A percentile compares a stretch with the other conserved stretches of the same genome.
Conservation (phyloP, 2,329 filamentous ascomycete species). For the Tolypocladium endophyticum region DNA sequence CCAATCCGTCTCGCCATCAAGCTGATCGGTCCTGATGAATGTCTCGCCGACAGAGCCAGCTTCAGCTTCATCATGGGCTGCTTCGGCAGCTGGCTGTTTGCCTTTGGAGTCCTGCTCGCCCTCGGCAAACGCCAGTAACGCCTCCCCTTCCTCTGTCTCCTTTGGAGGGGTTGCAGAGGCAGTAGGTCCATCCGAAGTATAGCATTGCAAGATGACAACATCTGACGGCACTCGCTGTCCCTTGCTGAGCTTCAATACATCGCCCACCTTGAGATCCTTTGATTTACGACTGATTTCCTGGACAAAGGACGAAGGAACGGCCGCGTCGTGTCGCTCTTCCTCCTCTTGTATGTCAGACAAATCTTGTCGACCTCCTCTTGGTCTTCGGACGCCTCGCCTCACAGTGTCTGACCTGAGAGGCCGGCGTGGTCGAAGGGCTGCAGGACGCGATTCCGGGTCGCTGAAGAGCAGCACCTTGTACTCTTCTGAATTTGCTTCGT, state of each 20-base stretch:
- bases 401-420: constrained; percentile 32
- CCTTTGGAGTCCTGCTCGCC: constrained; percentile 21
- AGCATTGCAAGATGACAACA: constrained; percentile 83
- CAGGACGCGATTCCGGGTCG: constrained; percentile 33
- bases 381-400: constrained; percentile 19
- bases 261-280: constrained; percentile 82
- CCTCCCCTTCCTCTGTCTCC: constrained; percentile 25
- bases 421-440: constrained; percentile 25
- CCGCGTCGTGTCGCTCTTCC: constrained; percentile 36
- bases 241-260: constrained; percentile 86
- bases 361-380: constrained; percentile 18
- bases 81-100: constrained; percentile 21
- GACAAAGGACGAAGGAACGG: constrained; percentile 37
- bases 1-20: constrained; percentile 98
- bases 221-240: constrained; percentile 91
- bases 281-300: constrained; percentile 71
- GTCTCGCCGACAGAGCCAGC: constrained; percentile 63
- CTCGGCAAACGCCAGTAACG: constrained; percentile 29
- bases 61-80: constrained; percentile 16
- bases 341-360: constrained; percentile 62
- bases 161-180: constrained; percentile 15
- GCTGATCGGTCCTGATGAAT: constrained; percentile 93
- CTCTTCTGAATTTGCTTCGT: constrained; percentile 86
- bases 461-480: constrained; percentile 71
- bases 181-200: constrained; percentile 41